These are phyloP conservation scores for Penicillium herquei DNA, from an alignment of 495 filamentous ascomycete species.

Conservation along the genomic window DNA sequence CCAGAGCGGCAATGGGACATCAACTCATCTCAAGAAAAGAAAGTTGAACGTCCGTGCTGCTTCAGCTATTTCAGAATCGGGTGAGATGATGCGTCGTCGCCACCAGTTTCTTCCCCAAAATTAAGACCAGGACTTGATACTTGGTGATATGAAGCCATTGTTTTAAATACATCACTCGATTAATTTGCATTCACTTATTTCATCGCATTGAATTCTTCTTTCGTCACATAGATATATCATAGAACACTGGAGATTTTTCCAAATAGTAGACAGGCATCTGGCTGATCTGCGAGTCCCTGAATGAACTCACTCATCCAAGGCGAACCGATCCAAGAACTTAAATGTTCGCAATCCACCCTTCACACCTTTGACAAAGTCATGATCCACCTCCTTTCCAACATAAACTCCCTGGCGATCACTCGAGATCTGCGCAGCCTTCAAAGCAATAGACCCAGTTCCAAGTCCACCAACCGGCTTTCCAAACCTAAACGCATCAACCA, in stretches of 20 bases:
- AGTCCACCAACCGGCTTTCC: conserved; percentile 71
- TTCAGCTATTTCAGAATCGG: background rate
- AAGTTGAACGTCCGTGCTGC: conserved; percentile 15
- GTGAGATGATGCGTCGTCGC: conserved; percentile 14
- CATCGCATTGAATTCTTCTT: background rate
- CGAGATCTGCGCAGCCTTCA: conserved; percentile 43
- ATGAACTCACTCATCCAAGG: conserved; percentile 23
- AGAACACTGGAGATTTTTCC: too few relatives aligned
- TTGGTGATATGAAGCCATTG: background rate
- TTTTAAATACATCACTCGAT: background rate
- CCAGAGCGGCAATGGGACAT: background rate
- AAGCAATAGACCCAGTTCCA: conserved; percentile 43
- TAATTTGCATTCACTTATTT: background rate
- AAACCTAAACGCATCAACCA: conserved; percentile 64
- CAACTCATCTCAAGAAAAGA: conserved; percentile 6
- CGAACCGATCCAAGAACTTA: conserved; percentile 57
- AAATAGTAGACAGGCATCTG: too few relatives aligned
- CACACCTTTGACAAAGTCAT: conserved; percentile 45
- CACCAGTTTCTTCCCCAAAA: conserved; percentile 1
- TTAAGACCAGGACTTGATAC: background rate
- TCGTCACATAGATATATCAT: background rate
- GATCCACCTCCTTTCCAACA: conserved; percentile 22
- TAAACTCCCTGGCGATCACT: conserved; percentile 52
- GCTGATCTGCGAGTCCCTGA: too few relatives aligned
- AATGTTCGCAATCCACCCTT: conserved; percentile 63